These are phyloP conservation scores for Ogataea zsoltii DNA, from an alignment of 805 yeast genomes.

Conservation along the genomic window DNA sequence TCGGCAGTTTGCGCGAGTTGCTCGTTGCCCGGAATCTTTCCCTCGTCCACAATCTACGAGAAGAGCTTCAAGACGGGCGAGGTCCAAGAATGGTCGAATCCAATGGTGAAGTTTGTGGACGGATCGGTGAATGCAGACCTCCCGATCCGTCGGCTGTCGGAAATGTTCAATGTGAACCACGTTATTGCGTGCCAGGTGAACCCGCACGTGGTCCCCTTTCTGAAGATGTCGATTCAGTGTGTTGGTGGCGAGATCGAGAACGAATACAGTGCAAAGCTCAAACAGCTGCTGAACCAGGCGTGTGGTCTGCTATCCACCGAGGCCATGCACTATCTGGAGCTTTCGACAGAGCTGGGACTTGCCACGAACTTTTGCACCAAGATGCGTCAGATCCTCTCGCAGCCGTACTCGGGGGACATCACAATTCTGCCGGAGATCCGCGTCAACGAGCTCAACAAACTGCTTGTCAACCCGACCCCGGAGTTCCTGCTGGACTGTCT, in stretches of 20 bases:
- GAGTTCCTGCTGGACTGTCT: conserved; percentile 70
- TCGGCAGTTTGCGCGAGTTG: conserved; percentile 93
- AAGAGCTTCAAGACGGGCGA: conserved; percentile 73
- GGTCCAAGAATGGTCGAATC: conserved; percentile 79
- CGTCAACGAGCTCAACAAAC: conserved; percentile 55
- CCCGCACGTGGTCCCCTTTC: conserved; percentile 90
- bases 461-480: conserved; percentile 80
- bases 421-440: conserved; percentile 83
- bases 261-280: conserved; percentile 55
- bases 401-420: conserved; percentile 89
- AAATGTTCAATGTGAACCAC: conserved; percentile 97
- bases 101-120: conserved; percentile 80
- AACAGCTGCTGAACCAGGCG: conserved; percentile 50
- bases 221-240: conserved; percentile 65
- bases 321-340: conserved; percentile 71
- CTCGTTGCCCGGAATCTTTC: conserved; percentile 88
- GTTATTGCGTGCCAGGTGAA: conserved; percentile 97
- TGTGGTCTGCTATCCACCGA: conserved; percentile 69
- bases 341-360: conserved; percentile 75
- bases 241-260: conserved; percentile 71
- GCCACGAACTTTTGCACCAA: conserved; percentile 73
- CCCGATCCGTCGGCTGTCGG: conserved; percentile 86
- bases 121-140: conserved; percentile 95
- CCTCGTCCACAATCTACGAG: conserved; percentile 82
- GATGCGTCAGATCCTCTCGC: conserved; percentile 73